Conservation (phyloP, 768 basidiomycete species). For the Cyclocybe cylindracea region DNA sequence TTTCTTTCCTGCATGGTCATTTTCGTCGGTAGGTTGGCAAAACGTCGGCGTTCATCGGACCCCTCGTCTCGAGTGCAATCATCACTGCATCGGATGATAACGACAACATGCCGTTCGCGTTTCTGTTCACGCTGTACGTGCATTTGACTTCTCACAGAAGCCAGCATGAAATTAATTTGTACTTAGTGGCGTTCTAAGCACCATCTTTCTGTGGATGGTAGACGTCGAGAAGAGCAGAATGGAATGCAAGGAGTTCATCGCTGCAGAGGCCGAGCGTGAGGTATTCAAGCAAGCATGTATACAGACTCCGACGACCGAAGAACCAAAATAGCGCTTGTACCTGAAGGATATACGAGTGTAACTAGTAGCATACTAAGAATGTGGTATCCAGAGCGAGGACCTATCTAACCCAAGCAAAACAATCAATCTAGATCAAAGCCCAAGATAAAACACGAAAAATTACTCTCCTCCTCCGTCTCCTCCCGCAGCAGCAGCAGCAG, state of each 20-base stretch:
- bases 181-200: constrained; percentile 51
- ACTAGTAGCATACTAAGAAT: neutral
- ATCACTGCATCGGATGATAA: constrained; percentile 69
- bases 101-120: constrained; percentile 76
- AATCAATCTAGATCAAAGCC: no score
- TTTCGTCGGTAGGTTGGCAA: constrained; percentile 54
- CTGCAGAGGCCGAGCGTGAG: constrained; percentile 44
- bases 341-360: neutral
- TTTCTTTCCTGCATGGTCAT: neutral
- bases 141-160: neutral
- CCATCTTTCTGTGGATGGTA: constrained; percentile 60
- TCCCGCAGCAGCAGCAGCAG: constrained; percentile 1
- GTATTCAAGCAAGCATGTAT: constrained; percentile 18
- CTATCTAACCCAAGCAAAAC: no score
- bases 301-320: neutral
- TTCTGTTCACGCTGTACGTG: constrained; percentile 67
- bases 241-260: constrained; percentile 64
- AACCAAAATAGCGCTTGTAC: neutral
- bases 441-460: no score
- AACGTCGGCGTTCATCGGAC: constrained; percentile 77
- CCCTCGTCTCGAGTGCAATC: constrained; percentile 73
- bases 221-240: constrained; percentile 63
- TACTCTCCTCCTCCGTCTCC: no score
- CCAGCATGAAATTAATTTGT: neutral
- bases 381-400: no score